phyloP scores from a whole-genome alignment of 2,329 filamentous ascomycete genomes.

The Venturia carpophila region DNA sequence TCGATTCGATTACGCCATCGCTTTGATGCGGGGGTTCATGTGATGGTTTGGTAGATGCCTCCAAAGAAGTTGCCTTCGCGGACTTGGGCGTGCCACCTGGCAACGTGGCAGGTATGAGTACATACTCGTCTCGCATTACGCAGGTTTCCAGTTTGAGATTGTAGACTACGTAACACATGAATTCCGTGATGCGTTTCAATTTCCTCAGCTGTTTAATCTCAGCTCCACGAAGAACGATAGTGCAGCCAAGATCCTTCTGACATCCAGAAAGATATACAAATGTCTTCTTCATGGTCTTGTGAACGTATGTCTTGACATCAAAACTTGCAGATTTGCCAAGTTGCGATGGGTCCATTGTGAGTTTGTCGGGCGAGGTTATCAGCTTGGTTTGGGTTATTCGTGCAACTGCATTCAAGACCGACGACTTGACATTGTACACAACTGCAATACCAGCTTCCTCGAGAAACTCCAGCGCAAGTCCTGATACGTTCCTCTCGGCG shows the following conservation, averaged over 20 bases:
- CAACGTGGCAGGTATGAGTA: constrained; percentile 63
- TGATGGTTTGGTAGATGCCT: not conserved
- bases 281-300: constrained; percentile 78
- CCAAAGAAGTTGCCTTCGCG: not conserved
- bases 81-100: constrained; percentile 33
- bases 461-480: constrained; percentile 79
- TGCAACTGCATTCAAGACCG: constrained; percentile 89
- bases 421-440: constrained; percentile 92
- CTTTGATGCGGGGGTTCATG: not conserved
- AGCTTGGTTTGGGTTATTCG: constrained; percentile 86
- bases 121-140: constrained; percentile 85
- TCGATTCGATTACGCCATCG: not conserved
- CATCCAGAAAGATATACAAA: constrained; percentile 94
- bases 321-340: constrained; percentile 79
- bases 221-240: constrained; percentile 81
- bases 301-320: constrained; percentile 91
- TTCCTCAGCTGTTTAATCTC: constrained; percentile 62
- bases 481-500: constrained; percentile 89
- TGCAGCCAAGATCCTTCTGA: constrained; percentile 82
- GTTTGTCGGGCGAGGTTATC: constrained; percentile 90
- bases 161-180: constrained; percentile 98
- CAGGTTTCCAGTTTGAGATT: constrained; percentile 94
- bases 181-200: constrained; percentile 91
- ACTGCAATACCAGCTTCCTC: constrained; percentile 86
- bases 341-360: constrained; percentile 65